Conservation (phyloP, 345 rosid genomes). For the Ceriops tagal region DNA sequence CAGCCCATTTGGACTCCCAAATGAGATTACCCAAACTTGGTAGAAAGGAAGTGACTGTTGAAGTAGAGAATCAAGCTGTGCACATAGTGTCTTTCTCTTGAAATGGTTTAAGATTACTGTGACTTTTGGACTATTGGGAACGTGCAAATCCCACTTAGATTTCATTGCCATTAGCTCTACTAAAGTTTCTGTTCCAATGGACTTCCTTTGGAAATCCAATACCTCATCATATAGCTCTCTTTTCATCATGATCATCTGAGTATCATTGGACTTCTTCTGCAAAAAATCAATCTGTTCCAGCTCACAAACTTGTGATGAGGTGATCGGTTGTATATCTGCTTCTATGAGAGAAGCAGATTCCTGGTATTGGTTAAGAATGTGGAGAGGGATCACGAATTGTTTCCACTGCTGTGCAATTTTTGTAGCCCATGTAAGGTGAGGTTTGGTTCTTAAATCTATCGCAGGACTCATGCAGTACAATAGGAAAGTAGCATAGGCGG, state of each 20-base stretch:
- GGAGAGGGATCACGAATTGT: conserved; percentile 63
- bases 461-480: conserved; percentile 89
- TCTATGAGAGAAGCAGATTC: conserved; percentile 40
- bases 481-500: conserved; percentile 83
- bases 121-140: conserved; percentile 62
- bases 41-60: conserved; percentile 89
- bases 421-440: conserved; percentile 90
- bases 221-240: conserved; percentile 66
- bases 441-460: conserved; percentile 65
- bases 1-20: conserved; percentile 78
- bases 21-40: conserved; percentile 91
- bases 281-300: conserved; percentile 78
- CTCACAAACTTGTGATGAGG: conserved; percentile 67
- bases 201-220: conserved; percentile 52
- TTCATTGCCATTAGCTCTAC: conserved; percentile 70
- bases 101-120: conserved; percentile 92
- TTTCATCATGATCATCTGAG: conserved; percentile 73
- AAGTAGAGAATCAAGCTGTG: conserved; percentile 83
- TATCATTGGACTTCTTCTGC: conserved; percentile 84
- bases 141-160: conserved; percentile 70
- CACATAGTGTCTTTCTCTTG: conserved; percentile 91
- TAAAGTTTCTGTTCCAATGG: conserved; percentile 63
- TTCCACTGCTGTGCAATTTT: conserved; percentile 72
- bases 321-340: conserved; percentile 31
- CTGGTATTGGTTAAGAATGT: conserved; percentile 56